Evolutionary conservation across 2,329 filamentous ascomycete species (phyloP).

Genomic region (Alternaria sp.): DNA sequence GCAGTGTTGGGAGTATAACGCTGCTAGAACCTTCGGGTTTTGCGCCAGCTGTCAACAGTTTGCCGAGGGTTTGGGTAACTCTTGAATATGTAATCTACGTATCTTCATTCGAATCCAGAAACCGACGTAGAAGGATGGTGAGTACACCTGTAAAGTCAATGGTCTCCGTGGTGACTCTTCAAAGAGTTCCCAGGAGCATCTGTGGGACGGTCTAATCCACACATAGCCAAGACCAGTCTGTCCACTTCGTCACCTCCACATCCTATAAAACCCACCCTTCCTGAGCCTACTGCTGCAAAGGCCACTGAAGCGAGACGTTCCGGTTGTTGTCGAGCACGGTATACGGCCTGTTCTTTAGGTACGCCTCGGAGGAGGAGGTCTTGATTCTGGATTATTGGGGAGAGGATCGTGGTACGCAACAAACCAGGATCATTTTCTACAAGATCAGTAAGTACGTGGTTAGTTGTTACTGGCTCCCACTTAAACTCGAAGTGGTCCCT

Average conservation of each 20-base stretch:
- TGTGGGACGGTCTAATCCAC: slow-evolving; percentile 29
- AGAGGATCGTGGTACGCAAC: background rate
- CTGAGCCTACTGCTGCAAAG: slow-evolving; percentile 27
- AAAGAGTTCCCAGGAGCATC: slow-evolving; percentile 7
- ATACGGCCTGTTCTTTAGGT: background rate
- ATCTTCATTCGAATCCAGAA: background rate
- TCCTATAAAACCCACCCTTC: slow-evolving; percentile 34
- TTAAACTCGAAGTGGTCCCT: background rate
- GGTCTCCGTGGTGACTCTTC: background rate
- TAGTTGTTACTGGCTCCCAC: background rate
- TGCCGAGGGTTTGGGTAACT: slow-evolving; percentile 23
- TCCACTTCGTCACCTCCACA: slow-evolving; percentile 28
- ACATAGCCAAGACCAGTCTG: slow-evolving; percentile 35
- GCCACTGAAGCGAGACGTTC: slow-evolving; percentile 22
- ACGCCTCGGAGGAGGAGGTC: background rate
- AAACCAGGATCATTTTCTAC: background rate
- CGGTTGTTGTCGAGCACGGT: background rate
- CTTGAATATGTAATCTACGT: slow-evolving; percentile 2
- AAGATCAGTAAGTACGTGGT: background rate
- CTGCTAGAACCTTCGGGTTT: slow-evolving; percentile 51
- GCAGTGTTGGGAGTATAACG: slow-evolving; percentile 50
- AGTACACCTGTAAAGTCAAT: background rate
- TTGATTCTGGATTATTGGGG: background rate
- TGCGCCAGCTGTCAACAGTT: slow-evolving; percentile 46
- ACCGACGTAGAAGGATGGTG: background rate